A percentile compares a stretch with the other conserved stretches of the same genome.
Evolutionary conservation across 345 rosid genomes (phyloP).

Genomic region (Eucalyptus urophylla): DNA sequence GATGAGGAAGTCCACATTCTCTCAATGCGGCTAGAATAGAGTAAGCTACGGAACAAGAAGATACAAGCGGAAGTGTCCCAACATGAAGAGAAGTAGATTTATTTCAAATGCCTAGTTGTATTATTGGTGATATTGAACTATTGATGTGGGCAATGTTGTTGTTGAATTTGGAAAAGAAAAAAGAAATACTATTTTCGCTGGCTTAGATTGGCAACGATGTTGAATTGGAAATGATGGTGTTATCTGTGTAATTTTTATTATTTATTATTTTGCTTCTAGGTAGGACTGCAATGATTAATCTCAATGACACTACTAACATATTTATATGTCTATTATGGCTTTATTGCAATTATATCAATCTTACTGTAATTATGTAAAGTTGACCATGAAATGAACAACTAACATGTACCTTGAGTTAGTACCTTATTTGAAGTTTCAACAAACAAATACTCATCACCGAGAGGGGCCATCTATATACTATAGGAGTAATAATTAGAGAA

Average conservation of each 20-base stretch:
- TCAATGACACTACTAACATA: not conserved
- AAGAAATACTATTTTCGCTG: fast-evolving
- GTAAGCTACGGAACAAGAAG: not conserved
- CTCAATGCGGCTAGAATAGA: not conserved
- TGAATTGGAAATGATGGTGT: not conserved
- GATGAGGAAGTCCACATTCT: not conserved
- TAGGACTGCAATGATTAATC: not conserved
- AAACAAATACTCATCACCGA: too few relatives aligned
- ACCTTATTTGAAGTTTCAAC: too few relatives aligned
- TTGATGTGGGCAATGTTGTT: not conserved
- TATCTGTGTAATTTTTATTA: too few relatives aligned
- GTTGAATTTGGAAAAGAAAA: not conserved
- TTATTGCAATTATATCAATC: not conserved
- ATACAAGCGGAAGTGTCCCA: not conserved
- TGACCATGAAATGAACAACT: too few relatives aligned
- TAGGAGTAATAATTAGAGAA: too few relatives aligned
- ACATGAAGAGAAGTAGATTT: not conserved
- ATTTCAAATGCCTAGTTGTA: not conserved
- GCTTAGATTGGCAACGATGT: not conserved
- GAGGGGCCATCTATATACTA: too few relatives aligned
- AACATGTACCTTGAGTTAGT: not conserved
- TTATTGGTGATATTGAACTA: not conserved
- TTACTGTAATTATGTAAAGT: not conserved
- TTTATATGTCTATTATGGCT: not conserved
- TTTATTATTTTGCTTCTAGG: too few relatives aligned